A percentile compares a stretch with the other conserved stretches of the same genome.
Conservation (phyloP, 2,329 filamentous ascomycete species). For the Verruconis gallopava region DNA sequence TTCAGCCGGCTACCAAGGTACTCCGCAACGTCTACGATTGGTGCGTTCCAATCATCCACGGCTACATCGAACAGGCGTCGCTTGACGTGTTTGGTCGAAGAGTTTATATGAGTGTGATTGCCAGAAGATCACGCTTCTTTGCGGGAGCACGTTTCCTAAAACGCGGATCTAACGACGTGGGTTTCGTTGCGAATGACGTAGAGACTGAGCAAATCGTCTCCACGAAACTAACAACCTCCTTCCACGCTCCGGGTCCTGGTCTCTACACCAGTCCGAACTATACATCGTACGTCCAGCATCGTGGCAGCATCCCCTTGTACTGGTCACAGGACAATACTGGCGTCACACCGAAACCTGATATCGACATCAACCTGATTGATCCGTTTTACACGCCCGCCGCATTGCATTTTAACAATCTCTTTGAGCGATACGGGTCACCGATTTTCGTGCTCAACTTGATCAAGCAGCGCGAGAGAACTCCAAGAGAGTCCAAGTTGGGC, state of each 20-base stretch:
- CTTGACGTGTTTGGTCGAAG: slow-evolving; percentile 67
- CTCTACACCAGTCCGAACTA: slow-evolving; percentile 83
- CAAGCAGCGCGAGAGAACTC: slow-evolving; percentile 70
- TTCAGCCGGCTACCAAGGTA: slow-evolving; percentile 57
- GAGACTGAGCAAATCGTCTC: slow-evolving; percentile 98
- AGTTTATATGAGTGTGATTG: slow-evolving; percentile 88
- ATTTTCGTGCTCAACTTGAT: slow-evolving; percentile 87
- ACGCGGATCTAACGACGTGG: slow-evolving; percentile 83
- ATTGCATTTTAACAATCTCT: slow-evolving; percentile 88
- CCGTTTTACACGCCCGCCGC: slow-evolving; percentile 91
- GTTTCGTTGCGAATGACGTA: slow-evolving; percentile 95
- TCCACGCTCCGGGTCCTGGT: slow-evolving; percentile 77
- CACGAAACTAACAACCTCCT: slow-evolving; percentile 86
- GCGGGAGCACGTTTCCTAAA: slow-evolving; percentile 91
- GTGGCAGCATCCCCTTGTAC: slow-evolving; percentile 90
- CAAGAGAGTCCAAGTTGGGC: slow-evolving; percentile 81
- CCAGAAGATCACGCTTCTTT: slow-evolving; percentile 81
- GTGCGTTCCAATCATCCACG: slow-evolving; percentile 92
- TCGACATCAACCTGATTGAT: slow-evolving; percentile 88
- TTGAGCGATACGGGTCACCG: slow-evolving; percentile 83
- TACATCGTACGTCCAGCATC: slow-evolving; percentile 92
- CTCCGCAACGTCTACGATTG: slow-evolving; percentile 82
- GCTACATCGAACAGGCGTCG: slow-evolving; percentile 82
- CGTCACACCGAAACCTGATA: slow-evolving; percentile 90
- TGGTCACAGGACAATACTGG: slow-evolving; percentile 96